phyloP scores from a whole-genome alignment of 441 rosid genomes.

The Populus tomentosa region DNA sequence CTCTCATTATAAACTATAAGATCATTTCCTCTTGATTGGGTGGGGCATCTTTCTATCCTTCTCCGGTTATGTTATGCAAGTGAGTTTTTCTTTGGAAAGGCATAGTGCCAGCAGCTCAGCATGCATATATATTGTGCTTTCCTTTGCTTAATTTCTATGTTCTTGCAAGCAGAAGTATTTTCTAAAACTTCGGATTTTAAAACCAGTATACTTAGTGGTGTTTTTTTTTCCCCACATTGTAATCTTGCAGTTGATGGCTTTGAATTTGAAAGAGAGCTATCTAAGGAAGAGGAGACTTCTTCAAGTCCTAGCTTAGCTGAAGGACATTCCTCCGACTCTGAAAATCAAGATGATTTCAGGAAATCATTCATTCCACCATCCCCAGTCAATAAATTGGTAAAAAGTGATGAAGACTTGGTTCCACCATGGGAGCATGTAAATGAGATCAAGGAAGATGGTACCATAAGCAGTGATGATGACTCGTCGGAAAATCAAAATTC shows the following conservation, averaged over 20 bases:
- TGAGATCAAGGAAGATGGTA: conserved; percentile 29
- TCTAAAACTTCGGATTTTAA: conserved; percentile 1
- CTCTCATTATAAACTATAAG: neutral
- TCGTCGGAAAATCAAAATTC: conserved; percentile 33
- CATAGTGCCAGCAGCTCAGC: neutral
- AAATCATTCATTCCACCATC: conserved; percentile 44
- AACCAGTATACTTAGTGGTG: neutral
- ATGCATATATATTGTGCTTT: neutral
- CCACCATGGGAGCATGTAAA: conserved; percentile 17
- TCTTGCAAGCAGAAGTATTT: neutral
- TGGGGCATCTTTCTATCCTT: neutral
- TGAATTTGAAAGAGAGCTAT: conserved; percentile 34
- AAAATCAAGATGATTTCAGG: conserved; percentile 58
- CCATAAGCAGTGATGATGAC: conserved; percentile 38
- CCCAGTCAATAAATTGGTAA: conserved; percentile 25
- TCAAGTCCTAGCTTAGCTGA: conserved; percentile 33
- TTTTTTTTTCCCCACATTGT: conserved; percentile 7
- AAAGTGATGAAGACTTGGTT: conserved; percentile 18
- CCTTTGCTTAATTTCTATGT: neutral
- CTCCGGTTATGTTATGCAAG: neutral
- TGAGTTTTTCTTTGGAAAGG: neutral
- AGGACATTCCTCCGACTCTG: conserved; percentile 21
- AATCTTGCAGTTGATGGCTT: conserved; percentile 37
- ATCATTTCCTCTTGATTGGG: neutral
- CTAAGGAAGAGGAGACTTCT: conserved; percentile 36